A percentile compares a stretch with the other conserved stretches of the same genome.
Conservation (phyloP, 495 filamentous ascomycete genomes). For the Durotheca rogersii region DNA sequence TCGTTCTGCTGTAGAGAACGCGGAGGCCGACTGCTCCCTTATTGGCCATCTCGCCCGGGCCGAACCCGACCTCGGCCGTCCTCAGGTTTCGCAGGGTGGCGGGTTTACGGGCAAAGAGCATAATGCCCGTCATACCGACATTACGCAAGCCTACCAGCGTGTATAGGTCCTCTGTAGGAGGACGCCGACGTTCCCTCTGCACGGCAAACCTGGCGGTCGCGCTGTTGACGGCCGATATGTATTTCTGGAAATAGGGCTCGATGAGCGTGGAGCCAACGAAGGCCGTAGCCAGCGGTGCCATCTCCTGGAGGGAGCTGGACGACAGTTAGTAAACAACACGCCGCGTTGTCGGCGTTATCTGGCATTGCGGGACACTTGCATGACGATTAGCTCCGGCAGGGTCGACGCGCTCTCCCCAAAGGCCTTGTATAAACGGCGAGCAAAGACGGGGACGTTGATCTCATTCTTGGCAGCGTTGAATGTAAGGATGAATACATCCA, state of each 20-base stretch:
- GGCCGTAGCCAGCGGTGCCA: slow-evolving; percentile 77
- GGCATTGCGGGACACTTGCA: slow-evolving; percentile 40
- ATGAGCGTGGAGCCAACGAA: slow-evolving; percentile 86
- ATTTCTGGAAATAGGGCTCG: slow-evolving; percentile 68
- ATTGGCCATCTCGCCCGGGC: slow-evolving; percentile 84
- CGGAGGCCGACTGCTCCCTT: slow-evolving; percentile 87
- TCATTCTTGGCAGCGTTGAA: slow-evolving; percentile 81
- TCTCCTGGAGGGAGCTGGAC: slow-evolving; percentile 75
- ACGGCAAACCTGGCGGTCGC: slow-evolving; percentile 50
- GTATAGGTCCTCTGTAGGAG: slow-evolving; percentile 42
- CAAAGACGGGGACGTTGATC: slow-evolving; percentile 64
- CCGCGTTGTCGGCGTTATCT: background rate
- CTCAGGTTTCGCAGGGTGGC: slow-evolving; percentile 59
- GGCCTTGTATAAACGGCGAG: slow-evolving; percentile 68
- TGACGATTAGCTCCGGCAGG: slow-evolving; percentile 68
- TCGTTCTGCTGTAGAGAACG: slow-evolving; percentile 51
- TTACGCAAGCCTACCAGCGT: slow-evolving; percentile 58
- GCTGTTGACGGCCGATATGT: slow-evolving; percentile 66
- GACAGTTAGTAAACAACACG: slow-evolving; percentile 27
- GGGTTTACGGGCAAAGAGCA: slow-evolving; percentile 71
- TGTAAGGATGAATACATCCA: slow-evolving; percentile 73
- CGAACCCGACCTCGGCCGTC: slow-evolving; percentile 76
- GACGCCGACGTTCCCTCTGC: slow-evolving; percentile 9
- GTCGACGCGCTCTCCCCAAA: slow-evolving; percentile 53
- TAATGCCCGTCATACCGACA: slow-evolving; percentile 83